Base-by-base conservation (phyloP, 2,329 filamentous ascomycete genomes). In the Arachnomyces sp. region DNA sequence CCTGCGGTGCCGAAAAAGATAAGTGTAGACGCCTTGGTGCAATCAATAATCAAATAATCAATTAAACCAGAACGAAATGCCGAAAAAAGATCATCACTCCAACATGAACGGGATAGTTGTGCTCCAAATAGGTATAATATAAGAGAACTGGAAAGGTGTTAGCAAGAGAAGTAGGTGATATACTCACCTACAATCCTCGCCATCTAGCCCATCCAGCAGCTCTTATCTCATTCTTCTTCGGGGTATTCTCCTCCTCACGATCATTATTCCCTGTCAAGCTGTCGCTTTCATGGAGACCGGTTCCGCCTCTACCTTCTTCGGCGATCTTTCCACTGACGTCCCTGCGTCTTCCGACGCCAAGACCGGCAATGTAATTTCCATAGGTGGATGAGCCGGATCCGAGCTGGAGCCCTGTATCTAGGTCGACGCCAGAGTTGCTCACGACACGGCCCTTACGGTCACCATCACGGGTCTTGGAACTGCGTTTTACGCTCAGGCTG, bases 241-340 rank as follows among this genome's bases (percentile, higher is more conserved):
- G 14, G 44, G 20, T 39, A 43, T 40, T 34, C 46, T 48, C 11
- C 29, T 38, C 36, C 9, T 33, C 37, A 25, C 20, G 20, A 25
- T 25, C 20, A 25, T 47, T 41, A 12, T 25, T 25, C 9, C 20
- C 20, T 5, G 20, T 25, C 20, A 25, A 25, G 20, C 20, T 25
- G 20, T 25, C 20, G 9, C 20, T 25, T 47, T 49, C 36, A 46
- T 44, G 34, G 39, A 43, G 14, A 44, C 52, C 41, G n/a, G 30
- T 40, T 7, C 57, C 55, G 13, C 60, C 55, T 16, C 66, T 56
- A 3, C 67, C 66, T 54, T 70, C 67, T 43, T 70, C 67, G 0
- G 61, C 66, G 11, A 68, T 50, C 40, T 69, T 69, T 2, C 66
- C 67, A 42, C 66, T 69, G 13, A 70, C 67, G 39, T 70, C 66